Percentiles rank a stretch among this genome's conserved stretches.
Conservation (phyloP, 169 alveolate genomes). For the Amoebophrya sp. region DNA sequence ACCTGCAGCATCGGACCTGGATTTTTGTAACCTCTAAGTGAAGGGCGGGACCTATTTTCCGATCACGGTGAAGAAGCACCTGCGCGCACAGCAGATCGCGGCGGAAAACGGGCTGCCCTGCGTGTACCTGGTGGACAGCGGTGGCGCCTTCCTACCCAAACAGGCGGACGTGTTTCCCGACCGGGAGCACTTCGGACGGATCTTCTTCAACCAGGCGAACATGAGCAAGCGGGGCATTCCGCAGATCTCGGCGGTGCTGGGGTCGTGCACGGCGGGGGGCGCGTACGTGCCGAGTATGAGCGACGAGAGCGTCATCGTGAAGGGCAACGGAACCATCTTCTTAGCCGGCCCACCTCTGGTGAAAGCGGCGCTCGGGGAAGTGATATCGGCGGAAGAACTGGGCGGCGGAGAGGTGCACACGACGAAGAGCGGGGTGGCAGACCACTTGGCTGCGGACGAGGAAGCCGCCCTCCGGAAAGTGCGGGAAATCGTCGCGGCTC, state of each 20-base stretch:
- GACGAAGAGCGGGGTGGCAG: slow-evolving; percentile 57
- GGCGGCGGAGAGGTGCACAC: slow-evolving; percentile 55
- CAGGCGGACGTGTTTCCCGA: slow-evolving; percentile 77
- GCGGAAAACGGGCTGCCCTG: slow-evolving; percentile 62
- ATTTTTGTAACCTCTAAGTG: too few species aligned
- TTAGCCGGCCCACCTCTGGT: slow-evolving; percentile 49
- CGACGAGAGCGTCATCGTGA: slow-evolving; percentile 55
- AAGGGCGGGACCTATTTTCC: slow-evolving; percentile 74
- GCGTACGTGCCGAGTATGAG: slow-evolving; percentile 72
- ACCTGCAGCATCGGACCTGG: too few species aligned
- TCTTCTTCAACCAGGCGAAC: slow-evolving; percentile 60
- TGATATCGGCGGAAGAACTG: slow-evolving; percentile 49
- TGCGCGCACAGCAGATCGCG: slow-evolving; percentile 75
- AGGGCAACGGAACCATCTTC: slow-evolving; percentile 60
- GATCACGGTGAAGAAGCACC: slow-evolving; percentile 64
- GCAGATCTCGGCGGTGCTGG: slow-evolving; percentile 53
- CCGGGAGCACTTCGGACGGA: slow-evolving; percentile 60
- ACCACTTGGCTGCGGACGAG: slow-evolving; percentile 49
- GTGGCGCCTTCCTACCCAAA: slow-evolving; percentile 65
- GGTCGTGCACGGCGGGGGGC: slow-evolving; percentile 77
- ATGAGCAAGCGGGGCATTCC: not conserved
- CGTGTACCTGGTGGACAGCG: slow-evolving; percentile 67
- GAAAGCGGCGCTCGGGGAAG: slow-evolving; percentile 69
- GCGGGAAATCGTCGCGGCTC: not conserved
- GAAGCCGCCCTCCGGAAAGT: not conserved